Evolutionary conservation across 192 early-diverging fungal genomes (phyloP), one percentile per base, ranked within the genome.

Genomic region (Cladochytrium replicatum): DNA sequence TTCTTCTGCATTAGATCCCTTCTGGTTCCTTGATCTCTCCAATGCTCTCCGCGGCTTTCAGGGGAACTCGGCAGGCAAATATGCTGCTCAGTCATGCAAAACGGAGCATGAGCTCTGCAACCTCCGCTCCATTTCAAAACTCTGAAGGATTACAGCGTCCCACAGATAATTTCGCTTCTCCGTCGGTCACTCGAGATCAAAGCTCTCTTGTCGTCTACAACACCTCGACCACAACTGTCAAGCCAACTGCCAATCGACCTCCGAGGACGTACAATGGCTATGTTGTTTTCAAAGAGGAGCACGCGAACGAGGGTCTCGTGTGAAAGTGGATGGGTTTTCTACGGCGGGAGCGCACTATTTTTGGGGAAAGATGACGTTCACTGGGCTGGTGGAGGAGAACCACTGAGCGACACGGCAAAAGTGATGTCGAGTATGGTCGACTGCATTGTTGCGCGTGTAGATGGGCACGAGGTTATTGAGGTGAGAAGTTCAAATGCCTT

Each of bases 391-490:
- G 92, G 91, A 40, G 94, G 94, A 43, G 96, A 99, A 62, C 87
- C 91, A 0, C 62, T 93, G 59, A 59, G 85, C 28, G 96, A 96
- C 46, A 93, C 89, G 0, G 74, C 86, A 8, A 78, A 80, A 50
- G 92, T 99, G 3, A 80, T 99, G n/a, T 84, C 81, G 17, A 85
- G 82, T 52, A 99, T 99, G 96, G 91, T 90, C 8, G 86, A 91
- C 57, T 84, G 86, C 19, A 87, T 99, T 24, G 82, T 99, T 74
- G 93, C 96, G 21, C 85, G 93, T 24, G 86, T 97, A 0, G 87
- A 86, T 8, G 80, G 67, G 4, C 96, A 99, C 60, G 52, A 69
- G 11, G 93, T 97, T 53, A 89, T 99, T 57, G 83, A 83, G 61
- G 85, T 76, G 68, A 40, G 55, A 42, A n/a, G n/a, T n/a, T n/a